phyloP scores from a whole-genome alignment of 1,284 basidiomycete species.

The Entoloma clypeatum region DNA sequence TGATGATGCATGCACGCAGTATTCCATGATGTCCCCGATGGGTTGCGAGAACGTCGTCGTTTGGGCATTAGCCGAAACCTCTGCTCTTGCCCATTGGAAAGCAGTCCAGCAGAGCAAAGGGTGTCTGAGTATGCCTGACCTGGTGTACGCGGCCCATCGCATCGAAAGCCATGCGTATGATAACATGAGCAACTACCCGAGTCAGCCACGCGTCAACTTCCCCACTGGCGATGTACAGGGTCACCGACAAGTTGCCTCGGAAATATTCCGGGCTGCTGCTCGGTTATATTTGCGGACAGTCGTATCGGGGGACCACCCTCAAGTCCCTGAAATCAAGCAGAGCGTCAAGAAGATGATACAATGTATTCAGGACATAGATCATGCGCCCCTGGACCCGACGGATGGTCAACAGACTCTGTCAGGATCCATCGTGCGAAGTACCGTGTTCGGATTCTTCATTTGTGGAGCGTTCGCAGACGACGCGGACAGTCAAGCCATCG shows the following conservation, averaged over 20 bases:
- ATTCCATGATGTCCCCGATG: conserved; percentile 76
- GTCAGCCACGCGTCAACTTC: too few species aligned
- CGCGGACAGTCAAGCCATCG: conserved; percentile 37
- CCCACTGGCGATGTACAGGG: conserved; percentile 29
- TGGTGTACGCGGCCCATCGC: conserved; percentile 56
- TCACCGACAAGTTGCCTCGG: conserved; percentile 52
- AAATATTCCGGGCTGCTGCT: conserved; percentile 73
- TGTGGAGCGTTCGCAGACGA: conserved; percentile 65
- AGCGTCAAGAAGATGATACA: conserved; percentile 54
- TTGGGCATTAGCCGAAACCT: conserved; percentile 72
- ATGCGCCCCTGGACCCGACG: conserved; percentile 1
- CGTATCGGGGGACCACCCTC: conserved; percentile 62
- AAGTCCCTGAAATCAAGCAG: conserved; percentile 54
- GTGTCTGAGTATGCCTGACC: conserved; percentile 50
- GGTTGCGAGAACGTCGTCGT: conserved; percentile 79
- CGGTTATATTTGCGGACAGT: conserved; percentile 69
- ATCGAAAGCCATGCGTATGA: too few species aligned
- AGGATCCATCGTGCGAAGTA: conserved; percentile 65
- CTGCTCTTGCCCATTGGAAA: conserved; percentile 67
- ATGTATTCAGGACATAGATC: conserved; percentile 45
- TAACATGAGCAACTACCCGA: too few species aligned
- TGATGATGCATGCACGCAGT: conserved; percentile 31
- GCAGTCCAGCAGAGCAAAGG: conserved; percentile 34
- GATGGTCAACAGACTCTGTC: conserved; percentile 29
- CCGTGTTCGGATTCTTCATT: conserved; percentile 73